phyloP scores from a whole-genome alignment of 2,329 filamentous ascomycete species.

The Xylariaceae sp. region DNA sequence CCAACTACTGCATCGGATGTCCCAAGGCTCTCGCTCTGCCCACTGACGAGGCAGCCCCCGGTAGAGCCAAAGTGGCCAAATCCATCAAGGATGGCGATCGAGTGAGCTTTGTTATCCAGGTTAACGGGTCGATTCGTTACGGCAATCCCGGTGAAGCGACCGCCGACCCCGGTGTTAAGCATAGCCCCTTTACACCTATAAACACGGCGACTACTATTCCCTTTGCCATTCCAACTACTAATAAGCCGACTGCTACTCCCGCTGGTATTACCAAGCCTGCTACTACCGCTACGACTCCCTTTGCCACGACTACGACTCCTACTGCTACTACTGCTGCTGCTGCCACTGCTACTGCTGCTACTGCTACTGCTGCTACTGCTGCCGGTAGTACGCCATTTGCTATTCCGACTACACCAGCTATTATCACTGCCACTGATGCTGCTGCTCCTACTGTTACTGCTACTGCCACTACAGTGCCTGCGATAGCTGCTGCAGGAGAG shows the following conservation, averaged over 20 bases:
- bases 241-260: no score
- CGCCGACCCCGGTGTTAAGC: background rate
- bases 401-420: background rate
- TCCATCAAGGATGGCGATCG: conserved; percentile 43
- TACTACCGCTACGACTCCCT: background rate
- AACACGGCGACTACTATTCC: background rate
- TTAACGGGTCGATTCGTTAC: conserved; percentile 37
- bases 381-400: background rate
- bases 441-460: background rate
- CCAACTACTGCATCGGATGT: conserved; percentile 54
- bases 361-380: background rate
- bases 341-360: background rate
- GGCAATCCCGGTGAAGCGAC: conserved; percentile 33
- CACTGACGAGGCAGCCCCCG: conserved; percentile 2
- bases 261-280: background rate
- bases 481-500: background rate
- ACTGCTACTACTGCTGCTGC: background rate
- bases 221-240: background rate
- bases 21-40: conserved; percentile 36
- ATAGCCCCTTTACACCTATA: background rate
- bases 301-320: background rate
- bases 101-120: conserved; percentile 66
- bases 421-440: background rate
- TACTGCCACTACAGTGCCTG: background rate
- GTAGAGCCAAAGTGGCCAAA: conserved; percentile 18